phyloP scores from a whole-genome alignment of 2,329 filamentous ascomycete genomes.

The Emergomyces pasteurianus region DNA sequence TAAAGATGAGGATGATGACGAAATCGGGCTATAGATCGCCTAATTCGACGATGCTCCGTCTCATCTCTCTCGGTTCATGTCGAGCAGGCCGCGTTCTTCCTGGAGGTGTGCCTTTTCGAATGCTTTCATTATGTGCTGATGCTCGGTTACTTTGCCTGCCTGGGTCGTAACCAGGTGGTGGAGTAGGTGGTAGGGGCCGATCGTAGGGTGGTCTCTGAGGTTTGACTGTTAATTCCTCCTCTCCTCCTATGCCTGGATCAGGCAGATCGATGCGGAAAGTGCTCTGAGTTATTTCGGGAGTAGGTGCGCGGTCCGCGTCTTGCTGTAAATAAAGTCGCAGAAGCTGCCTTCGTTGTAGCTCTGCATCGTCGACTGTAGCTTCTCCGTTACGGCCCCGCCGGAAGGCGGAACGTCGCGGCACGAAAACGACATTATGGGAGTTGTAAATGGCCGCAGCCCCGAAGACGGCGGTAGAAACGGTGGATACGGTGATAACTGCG shows the following conservation, averaged over 20 bases:
- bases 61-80: background rate
- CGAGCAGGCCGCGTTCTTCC: background rate
- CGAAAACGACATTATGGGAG: constrained; percentile 13
- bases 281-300: constrained; percentile 16
- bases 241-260: constrained; percentile 11
- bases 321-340: constrained; percentile 25
- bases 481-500: constrained; percentile 17
- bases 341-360: constrained; percentile 30
- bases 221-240: constrained; percentile 15
- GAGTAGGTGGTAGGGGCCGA: constrained; percentile 2
- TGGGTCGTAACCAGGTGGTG: constrained; percentile 5
- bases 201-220: constrained; percentile 8
- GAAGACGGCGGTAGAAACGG: constrained; percentile 19
- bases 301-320: constrained; percentile 17
- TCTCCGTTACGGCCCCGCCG: constrained; percentile 4
- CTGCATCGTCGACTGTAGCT: constrained; percentile 19
- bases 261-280: constrained; percentile 20
- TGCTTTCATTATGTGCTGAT: background rate
- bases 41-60: constrained; percentile 5
- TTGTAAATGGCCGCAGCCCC: constrained; percentile 17
- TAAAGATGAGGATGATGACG: too few species aligned
- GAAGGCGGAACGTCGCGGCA: constrained; percentile 2
- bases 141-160: background rate
- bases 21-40: constrained; percentile 6
- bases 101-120: background rate